Percentiles rank a stretch among this genome's conserved stretches.
phyloP scores from a whole-genome alignment of 805 yeast species.

The Candida insectorum region DNA sequence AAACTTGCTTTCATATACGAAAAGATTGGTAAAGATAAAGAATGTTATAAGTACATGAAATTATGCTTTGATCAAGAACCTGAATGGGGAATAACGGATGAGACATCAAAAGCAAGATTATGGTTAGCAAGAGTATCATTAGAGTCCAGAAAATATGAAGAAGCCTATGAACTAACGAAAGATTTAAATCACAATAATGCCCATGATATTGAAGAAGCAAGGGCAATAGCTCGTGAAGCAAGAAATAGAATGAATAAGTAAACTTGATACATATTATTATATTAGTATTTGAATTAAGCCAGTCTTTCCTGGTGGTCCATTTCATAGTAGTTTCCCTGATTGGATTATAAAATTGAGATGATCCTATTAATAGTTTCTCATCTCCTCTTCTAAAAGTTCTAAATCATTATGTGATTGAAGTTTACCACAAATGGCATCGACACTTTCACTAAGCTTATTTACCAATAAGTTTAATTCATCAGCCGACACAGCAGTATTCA shows the following conservation, averaged over 20 bases:
- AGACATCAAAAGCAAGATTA: constrained; percentile 72
- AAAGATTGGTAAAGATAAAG: constrained; percentile 46
- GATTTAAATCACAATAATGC: constrained; percentile 69
- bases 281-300: too few relatives aligned
- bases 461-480: constrained; percentile 25
- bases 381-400: constrained; percentile 23
- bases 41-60: constrained; percentile 62
- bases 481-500: constrained; percentile 25
- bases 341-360: too few relatives aligned
- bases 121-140: constrained; percentile 81
- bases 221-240: constrained; percentile 78
- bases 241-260: constrained; percentile 44
- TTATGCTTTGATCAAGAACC: constrained; percentile 62
- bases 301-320: too few relatives aligned
- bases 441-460: constrained; percentile 18
- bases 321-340: too few relatives aligned
- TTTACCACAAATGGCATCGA: constrained; percentile 19
- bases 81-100: constrained; percentile 66
- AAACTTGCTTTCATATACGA: constrained; percentile 69
- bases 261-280: not conserved
- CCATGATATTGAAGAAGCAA: constrained; percentile 85
- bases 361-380: constrained; percentile 16
- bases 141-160: constrained; percentile 52
- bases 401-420: constrained; percentile 23
- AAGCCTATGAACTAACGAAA: constrained; percentile 71